Base-by-base conservation (phyloP, 1,139 yeast genomes). In the Scheffersomyces insectosa region DNA sequence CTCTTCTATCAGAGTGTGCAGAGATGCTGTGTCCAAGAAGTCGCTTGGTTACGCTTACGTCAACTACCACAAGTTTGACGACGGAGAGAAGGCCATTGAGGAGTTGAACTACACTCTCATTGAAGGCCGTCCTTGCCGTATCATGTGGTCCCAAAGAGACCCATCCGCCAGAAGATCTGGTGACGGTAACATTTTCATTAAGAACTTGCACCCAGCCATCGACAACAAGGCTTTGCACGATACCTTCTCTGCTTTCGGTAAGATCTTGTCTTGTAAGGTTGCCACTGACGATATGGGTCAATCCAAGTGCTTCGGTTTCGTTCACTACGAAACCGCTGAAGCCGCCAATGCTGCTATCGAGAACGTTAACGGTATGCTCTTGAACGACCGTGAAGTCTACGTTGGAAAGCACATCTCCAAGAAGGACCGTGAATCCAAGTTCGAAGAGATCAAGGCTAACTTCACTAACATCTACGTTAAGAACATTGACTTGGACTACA, bases 71-170 rank as follows among this genome's bases (percentile, higher is more conserved):
- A 83, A 85, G 70, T 72, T 81, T 56, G 87, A 80, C 54, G 97
- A 95, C 66, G 99, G 97, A 63, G 93, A 87, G 75, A 85, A 81
- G 65, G 99, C 99, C 54, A 79, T 93, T 68, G 96, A 90, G 66
- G 95, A 90, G 72, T 82, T 95, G 74, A 95, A 93, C 88, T 93
- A 93, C 78, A 75, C 90, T 50, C 84, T 83, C 63, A 84, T 93
- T 74, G 93, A 91, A 74, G 98, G 97, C 65, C 90, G 88, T 66
- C 93, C 97, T 62, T 90, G 98, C 77, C 91, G 99, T 75, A 93
- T 93, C 77, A 95, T 95, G 99, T 91, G 98, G 97, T 90, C 98
- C 56, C 99, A 95, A 80, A 89, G 99, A 77, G 98, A 93, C 70
- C 99, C 99, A 54, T 82, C 97, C 53, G 72, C 85, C 62, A 88